Percentiles rank a stretch among this genome's conserved stretches.
Conservation (phyloP, 2,329 filamentous ascomycete species). For the Coniella vitis region DNA sequence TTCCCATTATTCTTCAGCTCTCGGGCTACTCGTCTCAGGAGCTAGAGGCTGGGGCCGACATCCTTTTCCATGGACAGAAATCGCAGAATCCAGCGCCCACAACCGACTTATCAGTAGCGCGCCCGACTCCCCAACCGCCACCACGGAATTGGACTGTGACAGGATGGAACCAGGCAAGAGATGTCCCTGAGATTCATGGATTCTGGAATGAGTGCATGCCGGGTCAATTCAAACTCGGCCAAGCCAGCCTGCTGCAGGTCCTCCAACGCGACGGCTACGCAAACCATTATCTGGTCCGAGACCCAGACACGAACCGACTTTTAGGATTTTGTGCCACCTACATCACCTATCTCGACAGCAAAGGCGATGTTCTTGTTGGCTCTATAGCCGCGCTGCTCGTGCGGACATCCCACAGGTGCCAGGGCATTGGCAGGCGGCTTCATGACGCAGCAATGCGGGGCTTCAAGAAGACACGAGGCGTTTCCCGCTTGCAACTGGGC, state of each 20-base stretch:
- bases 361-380: constrained; percentile 45
- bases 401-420: constrained; percentile 36
- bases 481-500: constrained; percentile 49
- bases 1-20: constrained; percentile 47
- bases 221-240: constrained; percentile 38
- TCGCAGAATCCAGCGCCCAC: constrained; percentile 20
- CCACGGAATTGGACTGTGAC: constrained; percentile 34
- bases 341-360: constrained; percentile 48
- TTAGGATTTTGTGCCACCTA: constrained; percentile 56
- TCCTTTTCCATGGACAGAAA: constrained; percentile 35
- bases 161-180: constrained; percentile 31
- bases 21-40: constrained; percentile 40
- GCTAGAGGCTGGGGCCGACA: constrained; percentile 42
- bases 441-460: constrained; percentile 44
- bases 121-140: background rate
- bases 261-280: constrained; percentile 49
- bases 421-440: constrained; percentile 46
- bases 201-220: constrained; percentile 43
- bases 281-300: constrained; percentile 49
- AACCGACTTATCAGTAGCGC: constrained; percentile 19
- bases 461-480: constrained; percentile 43
- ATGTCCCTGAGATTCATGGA: constrained; percentile 34
- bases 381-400: constrained; percentile 50
- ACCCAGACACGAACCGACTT: constrained; percentile 35
- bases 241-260: constrained; percentile 35